Base-by-base conservation (phyloP, 1,284 basidiomycete species). In the Malassezia yamatoensis region DNA sequence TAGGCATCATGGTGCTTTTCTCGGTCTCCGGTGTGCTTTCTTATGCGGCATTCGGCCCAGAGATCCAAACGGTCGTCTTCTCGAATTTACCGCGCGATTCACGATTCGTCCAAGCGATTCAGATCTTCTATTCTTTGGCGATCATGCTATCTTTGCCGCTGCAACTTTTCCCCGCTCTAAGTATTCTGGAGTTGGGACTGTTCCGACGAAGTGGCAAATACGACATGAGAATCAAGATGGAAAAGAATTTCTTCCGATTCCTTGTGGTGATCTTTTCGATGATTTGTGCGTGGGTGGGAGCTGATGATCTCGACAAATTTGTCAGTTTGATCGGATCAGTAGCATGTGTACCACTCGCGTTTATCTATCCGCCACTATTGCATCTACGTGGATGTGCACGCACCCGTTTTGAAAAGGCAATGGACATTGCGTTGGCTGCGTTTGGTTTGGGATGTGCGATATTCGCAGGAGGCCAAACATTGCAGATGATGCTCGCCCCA, bases 111-210 rank as follows among this genome's bases (percentile, higher is more conserved):
- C 90, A 96, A 78, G 83, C 84, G 6, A 88, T 88, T 54, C 81
- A 81, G 62, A 75, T 73, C 64, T 66, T 78, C 38, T 72, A 67
- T 61, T 66, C 57, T 33, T 49, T 91, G 42, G 93, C 91, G 9
- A 98, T 96, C 74, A 80, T 96, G 59, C 83, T 96, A 39, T 94
- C 90, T 13, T 86, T 88, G 13, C 93, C 93, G 0, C 82, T 98
- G 4, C 75, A 76, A 59, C 84, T 98, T 54, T 96, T 98, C 86
- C 93, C 93, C 0, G 94, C 91, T 1, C 85, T 96, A 5, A 83
- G 90, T 43, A 96, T 99, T 73, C 83, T 98, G 78, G 94, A 99
- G 79, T 93, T 93, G 66, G 91, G 88, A 1, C 72, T 98, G n/a
- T 96, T 98, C 75, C 64, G 83, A 49, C 67, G 75, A 53, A 83